phyloP scores from a whole-genome alignment of 257 asterid species.

The Solanum pimpinellifolium region DNA sequence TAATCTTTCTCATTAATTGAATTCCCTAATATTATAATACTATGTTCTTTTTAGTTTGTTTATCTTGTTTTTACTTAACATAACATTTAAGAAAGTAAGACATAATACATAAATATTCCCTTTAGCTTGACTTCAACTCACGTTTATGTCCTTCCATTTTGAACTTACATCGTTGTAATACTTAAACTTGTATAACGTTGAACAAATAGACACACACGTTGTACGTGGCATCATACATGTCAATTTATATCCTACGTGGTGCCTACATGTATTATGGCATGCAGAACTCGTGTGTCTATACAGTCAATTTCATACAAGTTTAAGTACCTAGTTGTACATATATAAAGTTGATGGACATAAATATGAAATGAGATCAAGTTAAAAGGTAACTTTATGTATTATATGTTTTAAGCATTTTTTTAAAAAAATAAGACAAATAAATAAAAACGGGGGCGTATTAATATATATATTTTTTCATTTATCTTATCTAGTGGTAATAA shows the following conservation, averaged over 20 bases:
- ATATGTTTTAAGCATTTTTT: no score
- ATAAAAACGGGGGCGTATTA: not conserved
- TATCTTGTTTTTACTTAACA: not conserved
- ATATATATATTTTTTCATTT: not conserved
- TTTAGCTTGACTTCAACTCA: not conserved
- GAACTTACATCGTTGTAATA: not conserved
- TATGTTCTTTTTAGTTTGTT: not conserved
- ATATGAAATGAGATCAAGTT: not conserved
- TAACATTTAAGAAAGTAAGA: not conserved
- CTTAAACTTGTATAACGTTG: not conserved
- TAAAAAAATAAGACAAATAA: not conserved
- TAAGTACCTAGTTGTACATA: not conserved
- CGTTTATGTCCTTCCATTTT: not conserved
- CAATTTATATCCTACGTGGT: not conserved
- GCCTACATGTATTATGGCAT: not conserved
- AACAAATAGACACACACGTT: not conserved
- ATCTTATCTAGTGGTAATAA: not conserved
- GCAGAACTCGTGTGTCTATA: not conserved
- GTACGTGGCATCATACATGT: not conserved
- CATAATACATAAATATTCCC: not conserved
- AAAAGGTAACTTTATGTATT: no score
- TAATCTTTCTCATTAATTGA: not conserved
- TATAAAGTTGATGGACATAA: not conserved
- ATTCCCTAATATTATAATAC: not conserved
- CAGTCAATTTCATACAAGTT: no score